phyloP scores from a whole-genome alignment of 257 asterid genomes.

The Salvia hispanica region DNA sequence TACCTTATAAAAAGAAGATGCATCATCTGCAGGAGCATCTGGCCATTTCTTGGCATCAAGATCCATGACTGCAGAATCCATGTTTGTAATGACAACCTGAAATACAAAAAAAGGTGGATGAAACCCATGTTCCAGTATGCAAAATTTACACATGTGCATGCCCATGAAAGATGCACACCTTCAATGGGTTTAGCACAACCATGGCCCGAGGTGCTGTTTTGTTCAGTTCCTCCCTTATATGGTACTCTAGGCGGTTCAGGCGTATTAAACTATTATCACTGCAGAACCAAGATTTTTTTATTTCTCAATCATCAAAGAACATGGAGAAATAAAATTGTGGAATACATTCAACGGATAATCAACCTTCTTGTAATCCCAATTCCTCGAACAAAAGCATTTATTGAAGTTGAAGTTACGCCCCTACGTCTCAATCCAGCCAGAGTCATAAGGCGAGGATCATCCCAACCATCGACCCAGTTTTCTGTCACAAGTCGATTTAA shows the following conservation, averaged over 20 bases:
- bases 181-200: constrained; percentile 88
- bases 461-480: constrained; percentile 96
- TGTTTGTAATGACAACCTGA: constrained; percentile 81
- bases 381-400: constrained; percentile 86
- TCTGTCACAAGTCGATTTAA: constrained; percentile 87
- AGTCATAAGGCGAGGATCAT: constrained; percentile 96
- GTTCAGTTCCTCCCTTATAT: constrained; percentile 89
- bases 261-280: constrained; percentile 85
- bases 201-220: constrained; percentile 73
- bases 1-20: constrained; percentile 76
- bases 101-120: constrained; percentile 12
- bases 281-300: constrained; percentile 34
- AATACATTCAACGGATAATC: neutral
- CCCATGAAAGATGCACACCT: constrained; percentile 46
- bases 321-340: constrained; percentile 16
- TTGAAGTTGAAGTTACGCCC: constrained; percentile 87
- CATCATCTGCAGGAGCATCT: constrained; percentile 70
- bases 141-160: neutral
- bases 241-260: constrained; percentile 81
- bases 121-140: neutral
- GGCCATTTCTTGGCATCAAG: constrained; percentile 97
- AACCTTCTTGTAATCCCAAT: constrained; percentile 97
- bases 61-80: constrained; percentile 65
- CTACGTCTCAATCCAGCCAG: constrained; percentile 91
- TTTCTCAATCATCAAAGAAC: constrained; percentile 19